Base-by-base conservation (phyloP, 805 yeast species). In the Candida berthetii region DNA sequence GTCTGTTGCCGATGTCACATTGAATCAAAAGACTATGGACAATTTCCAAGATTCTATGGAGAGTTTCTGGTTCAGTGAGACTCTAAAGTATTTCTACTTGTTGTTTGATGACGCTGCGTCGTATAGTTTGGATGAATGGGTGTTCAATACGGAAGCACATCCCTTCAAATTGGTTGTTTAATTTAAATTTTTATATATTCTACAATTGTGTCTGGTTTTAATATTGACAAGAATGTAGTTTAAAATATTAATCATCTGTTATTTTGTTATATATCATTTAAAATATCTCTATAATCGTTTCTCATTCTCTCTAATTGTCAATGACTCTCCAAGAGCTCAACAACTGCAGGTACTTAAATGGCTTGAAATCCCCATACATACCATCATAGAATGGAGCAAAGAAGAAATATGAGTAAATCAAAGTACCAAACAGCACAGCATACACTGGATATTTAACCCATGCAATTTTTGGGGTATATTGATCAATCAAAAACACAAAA, bases 341-440 rank as follows among this genome's bases (percentile, higher is more conserved):
- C 66, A 83, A 65, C 51, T 73, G 68, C 54, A 85, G 64, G 55
- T 78, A 65, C 38, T 55, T 53, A 59, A 62, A 84, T 38, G 75
- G 65, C 1, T 55, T 47, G 32, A 66, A 67, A 36, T 71, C 66
- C 18, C 84, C 85, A 10, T 57, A 59, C 95, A 91, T 85, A 41
- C 98, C 98, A 51, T 84, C 82, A 15, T 87, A 74, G 37, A 91
- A 66, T 44, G 86, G 88, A 39, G 80, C 68, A 55, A 78, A 80
- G 55, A 70, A 65, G 56, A 72, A 61, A 61, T 85, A 89, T 16
- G 72, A 62, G 35, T 76, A 83, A 34, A 78, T 61, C 38, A 88
- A 72, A 16, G 65, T 44, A 1, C 66, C 66, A 54, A 81, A 82
- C 34, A 77, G 60, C 2, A 60, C 47, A 10, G 59, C 38, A 60